Percentiles rank a stretch among this genome's conserved stretches.
Evolutionary conservation across 805 yeast genomes (phyloP).

Genomic region (Suhomyces sp.): DNA sequence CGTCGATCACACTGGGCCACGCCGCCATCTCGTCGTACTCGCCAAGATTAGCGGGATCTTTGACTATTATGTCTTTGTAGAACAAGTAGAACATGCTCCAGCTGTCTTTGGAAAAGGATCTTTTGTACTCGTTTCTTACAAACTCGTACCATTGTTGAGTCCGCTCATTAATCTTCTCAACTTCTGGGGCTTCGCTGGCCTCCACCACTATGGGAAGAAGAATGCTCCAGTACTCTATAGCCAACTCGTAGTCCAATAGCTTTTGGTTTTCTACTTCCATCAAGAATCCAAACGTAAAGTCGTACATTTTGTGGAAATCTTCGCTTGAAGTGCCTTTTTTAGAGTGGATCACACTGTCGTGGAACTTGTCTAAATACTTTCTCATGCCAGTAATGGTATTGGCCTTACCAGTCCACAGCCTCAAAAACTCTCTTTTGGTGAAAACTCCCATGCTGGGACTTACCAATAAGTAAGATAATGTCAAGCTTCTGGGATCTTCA

Average conservation of each 20-base stretch:
- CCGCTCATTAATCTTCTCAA: conserved; percentile 20
- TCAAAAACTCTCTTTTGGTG: conserved; percentile 45
- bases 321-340: conserved; percentile 9
- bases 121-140: conserved; percentile 40
- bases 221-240: conserved; percentile 74
- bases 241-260: conserved; percentile 54
- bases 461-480: conserved; percentile 65
- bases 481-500: conserved; percentile 70
- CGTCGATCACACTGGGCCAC: conserved; percentile 91
- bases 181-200: conserved; percentile 3
- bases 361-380: conserved; percentile 12
- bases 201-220: conserved; percentile 37
- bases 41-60: conserved; percentile 48
- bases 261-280: conserved; percentile 57
- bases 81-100: conserved; percentile 85
- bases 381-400: conserved; percentile 48
- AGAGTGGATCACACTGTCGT: conserved; percentile 7
- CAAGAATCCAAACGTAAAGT: conserved; percentile 65
- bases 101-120: conserved; percentile 62
- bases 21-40: conserved; percentile 77
- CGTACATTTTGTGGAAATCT: conserved; percentile 59
- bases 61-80: conserved; percentile 42
- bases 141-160: conserved; percentile 59
- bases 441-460: conserved; percentile 69
- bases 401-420: conserved; percentile 50